Evolutionary conservation across 106 monocot genomes (phyloP).

Genomic region (Iris macrosiphon): DNA sequence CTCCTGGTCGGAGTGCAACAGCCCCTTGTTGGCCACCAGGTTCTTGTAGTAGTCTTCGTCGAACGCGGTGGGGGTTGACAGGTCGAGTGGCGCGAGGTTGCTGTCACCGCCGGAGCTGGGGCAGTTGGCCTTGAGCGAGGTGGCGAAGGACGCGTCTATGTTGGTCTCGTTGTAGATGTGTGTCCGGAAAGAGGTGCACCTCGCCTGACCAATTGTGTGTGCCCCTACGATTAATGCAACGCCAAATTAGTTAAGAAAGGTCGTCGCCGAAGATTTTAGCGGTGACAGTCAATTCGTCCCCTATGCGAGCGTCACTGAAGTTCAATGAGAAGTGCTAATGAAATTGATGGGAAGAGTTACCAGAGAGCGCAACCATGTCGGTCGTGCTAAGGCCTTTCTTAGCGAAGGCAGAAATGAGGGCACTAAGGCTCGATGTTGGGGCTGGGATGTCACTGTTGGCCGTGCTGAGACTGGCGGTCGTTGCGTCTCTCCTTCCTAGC

Average conservation of each 20-base stretch:
- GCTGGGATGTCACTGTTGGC: constrained; percentile 68
- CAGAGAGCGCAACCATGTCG: constrained; percentile 59
- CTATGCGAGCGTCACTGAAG: too few relatives aligned
- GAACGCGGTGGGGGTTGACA: constrained; percentile 18
- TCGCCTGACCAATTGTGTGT: constrained; percentile 49
- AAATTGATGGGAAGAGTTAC: background rate
- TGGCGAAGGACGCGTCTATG: constrained; percentile 32
- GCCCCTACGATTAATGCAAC: constrained; percentile 13
- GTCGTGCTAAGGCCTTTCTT: constrained; percentile 34
- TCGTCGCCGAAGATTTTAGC: too few relatives aligned
- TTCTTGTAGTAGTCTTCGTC: constrained; percentile 40
- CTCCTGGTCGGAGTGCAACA: constrained; percentile 45
- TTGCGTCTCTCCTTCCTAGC: constrained; percentile 70
- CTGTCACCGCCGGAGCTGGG: constrained; percentile 27
- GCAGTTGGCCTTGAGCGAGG: constrained; percentile 20
- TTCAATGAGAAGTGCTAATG: background rate
- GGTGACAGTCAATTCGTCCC: too few relatives aligned
- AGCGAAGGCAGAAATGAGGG: constrained; percentile 38
- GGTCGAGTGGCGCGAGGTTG: constrained; percentile 33
- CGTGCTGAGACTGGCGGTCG: constrained; percentile 39
- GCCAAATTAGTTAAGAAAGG: background rate
- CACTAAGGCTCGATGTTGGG: constrained; percentile 25
- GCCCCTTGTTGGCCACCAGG: constrained; percentile 22
- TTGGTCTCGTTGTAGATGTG: constrained; percentile 46
- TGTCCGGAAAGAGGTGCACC: constrained; percentile 27